phyloP scores from a whole-genome alignment of 306 rosid species.

The Pueraria montana region DNA sequence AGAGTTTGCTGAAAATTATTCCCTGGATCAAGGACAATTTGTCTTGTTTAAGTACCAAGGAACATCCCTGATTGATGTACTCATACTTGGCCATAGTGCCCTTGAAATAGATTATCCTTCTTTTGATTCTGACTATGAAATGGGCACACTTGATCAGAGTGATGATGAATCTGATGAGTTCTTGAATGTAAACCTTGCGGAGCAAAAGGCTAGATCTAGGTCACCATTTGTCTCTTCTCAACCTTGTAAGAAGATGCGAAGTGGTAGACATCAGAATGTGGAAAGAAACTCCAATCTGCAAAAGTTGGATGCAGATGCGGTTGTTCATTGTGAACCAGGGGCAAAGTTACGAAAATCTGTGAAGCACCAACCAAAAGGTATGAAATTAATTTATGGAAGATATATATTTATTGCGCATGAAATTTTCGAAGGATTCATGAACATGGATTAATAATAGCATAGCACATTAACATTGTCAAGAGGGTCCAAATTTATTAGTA shows the following conservation, averaged over 20 bases:
- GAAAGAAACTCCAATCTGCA: neutral
- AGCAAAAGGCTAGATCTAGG: slow-evolving; percentile 48
- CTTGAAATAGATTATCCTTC: too few species aligned
- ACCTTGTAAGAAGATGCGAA: neutral
- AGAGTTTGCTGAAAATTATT: slow-evolving; percentile 27
- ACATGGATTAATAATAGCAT: neutral
- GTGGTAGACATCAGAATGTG: neutral
- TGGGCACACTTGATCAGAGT: too few species aligned
- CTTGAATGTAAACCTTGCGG: too few species aligned
- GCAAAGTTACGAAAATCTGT: neutral
- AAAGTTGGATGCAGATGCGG: neutral
- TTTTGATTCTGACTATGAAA: neutral
- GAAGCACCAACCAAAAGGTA: neutral
- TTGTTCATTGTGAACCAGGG: neutral
- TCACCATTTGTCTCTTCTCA: neutral
- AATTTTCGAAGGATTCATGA: neutral
- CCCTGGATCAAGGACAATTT: neutral
- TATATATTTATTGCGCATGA: neutral
- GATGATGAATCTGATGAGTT: neutral
- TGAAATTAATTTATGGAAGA: neutral
- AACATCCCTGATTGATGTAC: slow-evolving; percentile 3
- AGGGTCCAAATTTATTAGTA: neutral
- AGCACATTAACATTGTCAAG: neutral
- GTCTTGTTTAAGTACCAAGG: slow-evolving; percentile 26
- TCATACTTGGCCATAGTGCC: neutral